Base-by-base conservation (phyloP, 2,329 filamentous ascomycete genomes). In the Graphilbum fragrans region DNA sequence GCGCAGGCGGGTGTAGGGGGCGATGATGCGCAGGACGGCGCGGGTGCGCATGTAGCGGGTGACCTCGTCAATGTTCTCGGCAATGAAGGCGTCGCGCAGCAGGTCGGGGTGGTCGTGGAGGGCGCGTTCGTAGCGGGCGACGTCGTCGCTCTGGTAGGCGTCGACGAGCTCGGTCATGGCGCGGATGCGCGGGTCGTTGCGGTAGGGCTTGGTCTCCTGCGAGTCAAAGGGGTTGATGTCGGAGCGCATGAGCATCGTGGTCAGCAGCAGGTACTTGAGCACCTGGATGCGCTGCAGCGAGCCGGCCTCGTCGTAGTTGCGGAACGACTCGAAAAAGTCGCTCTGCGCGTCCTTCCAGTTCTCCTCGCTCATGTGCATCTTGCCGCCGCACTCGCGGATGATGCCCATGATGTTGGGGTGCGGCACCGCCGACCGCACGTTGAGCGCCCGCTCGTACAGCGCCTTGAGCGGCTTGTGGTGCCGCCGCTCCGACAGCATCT, bases 331-430 rank as follows among this genome's bases (percentile, higher is more conserved):
- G 61, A 95, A 95, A 62, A 98, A 98, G 66, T 96, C 92, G 53
- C 80, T 90, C 63, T 96, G 88, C 1, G 92, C 92, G 55, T 88
- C 86, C 59, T 92, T 86, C 92, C 92, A 98, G 59, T 96, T 96
- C 66, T 96, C 92, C 69, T 98, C 92, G 60, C 85, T 92, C 92
- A 98, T 96, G 66, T 96, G 88, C 92, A 98, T 98, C 70, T 98
- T 98, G 53, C 92, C 92, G 54, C 92, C 92, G 58, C 92, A 98
- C 65, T 98, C 92, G 41, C 90, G 82, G 57, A 98, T 98, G 59
- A 98, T 90, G 39, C 92, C 92, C 86, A 96, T 95, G 59, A 98
- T 94, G 65, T 94, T 94, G 45, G 92, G 92, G 63, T 98, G 92
- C 32, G 92, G 90, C 12, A 98, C 92, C 0, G 92, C 92, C n/a